phyloP scores from a whole-genome alignment of 495 filamentous ascomycete species.

The Talaromyces nanjingensis region DNA sequence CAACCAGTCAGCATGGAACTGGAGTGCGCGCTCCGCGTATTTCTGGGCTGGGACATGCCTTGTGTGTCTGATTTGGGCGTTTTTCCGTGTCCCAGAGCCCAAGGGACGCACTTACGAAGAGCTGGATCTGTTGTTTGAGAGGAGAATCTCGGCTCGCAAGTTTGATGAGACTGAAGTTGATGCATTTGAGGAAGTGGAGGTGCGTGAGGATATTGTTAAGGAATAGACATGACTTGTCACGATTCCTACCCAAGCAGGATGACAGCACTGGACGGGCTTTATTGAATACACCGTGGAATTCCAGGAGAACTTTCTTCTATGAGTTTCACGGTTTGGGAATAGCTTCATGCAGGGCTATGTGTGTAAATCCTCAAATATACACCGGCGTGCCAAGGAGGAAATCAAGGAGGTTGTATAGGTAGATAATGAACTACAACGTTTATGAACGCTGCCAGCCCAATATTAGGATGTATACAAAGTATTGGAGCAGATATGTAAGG shows the following conservation, averaged over 20 bases:
- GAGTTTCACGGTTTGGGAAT: background rate
- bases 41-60: constrained; percentile 49
- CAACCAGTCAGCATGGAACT: constrained; percentile 32
- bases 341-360: background rate
- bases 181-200: constrained; percentile 12
- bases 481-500: no score
- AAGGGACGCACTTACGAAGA: constrained; percentile 53
- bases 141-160: constrained; percentile 45
- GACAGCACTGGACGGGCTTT: no score
- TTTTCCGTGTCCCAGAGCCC: constrained; percentile 57
- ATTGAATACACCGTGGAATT: no score
- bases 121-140: constrained; percentile 53
- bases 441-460: no score
- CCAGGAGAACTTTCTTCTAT: background rate
- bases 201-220: constrained; percentile 3
- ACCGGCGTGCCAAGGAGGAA: background rate
- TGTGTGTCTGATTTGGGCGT: constrained; percentile 52
- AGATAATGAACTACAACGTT: background rate
- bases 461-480: no score
- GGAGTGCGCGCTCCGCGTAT: constrained; percentile 31
- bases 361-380: background rate
- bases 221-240: background rate
- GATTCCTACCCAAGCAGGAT: no score
- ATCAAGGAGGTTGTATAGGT: background rate
- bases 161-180: constrained; percentile 49